Evolutionary conservation across 2,329 filamentous ascomycete genomes (phyloP).

Genomic region (Talaromyces sp.): DNA sequence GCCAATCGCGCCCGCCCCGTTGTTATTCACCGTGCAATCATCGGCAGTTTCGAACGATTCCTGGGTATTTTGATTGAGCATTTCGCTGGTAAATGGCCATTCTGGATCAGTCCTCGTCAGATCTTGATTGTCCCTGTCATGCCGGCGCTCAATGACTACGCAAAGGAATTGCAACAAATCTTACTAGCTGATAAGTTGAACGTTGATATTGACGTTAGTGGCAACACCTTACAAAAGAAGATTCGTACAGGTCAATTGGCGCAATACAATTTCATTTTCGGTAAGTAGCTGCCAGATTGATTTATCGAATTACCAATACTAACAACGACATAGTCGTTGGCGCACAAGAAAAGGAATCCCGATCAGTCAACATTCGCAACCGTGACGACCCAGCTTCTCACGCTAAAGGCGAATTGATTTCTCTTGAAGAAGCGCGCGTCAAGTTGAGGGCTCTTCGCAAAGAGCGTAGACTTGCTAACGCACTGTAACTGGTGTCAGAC

Average conservation of each 20-base stretch:
- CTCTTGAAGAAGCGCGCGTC: constrained; percentile 58
- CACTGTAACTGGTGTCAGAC: constrained; percentile 29
- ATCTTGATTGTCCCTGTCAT: constrained; percentile 53
- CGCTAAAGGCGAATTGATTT: constrained; percentile 61
- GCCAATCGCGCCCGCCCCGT: constrained; percentile 50
- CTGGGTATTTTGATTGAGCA: constrained; percentile 53
- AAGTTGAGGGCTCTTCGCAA: constrained; percentile 52
- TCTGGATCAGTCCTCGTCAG: constrained; percentile 54
- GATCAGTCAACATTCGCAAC: constrained; percentile 64
- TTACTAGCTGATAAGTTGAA: constrained; percentile 48
- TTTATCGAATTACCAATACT: constrained; percentile 15
- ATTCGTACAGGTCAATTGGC: constrained; percentile 50
- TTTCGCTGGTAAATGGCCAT: constrained; percentile 54
- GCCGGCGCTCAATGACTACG: constrained; percentile 51
- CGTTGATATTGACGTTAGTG: constrained; percentile 50
- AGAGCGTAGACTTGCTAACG: constrained; percentile 45
- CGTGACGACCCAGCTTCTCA: constrained; percentile 63
- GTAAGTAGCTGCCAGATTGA: constrained; percentile 32
- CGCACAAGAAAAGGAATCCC: constrained; percentile 59
- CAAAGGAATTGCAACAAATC: constrained; percentile 47
- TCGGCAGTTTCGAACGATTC: constrained; percentile 53
- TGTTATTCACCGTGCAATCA: constrained; percentile 53
- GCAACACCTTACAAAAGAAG: constrained; percentile 54
- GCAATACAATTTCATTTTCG: constrained; percentile 54
- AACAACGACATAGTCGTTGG: constrained; percentile 54